These are phyloP conservation scores for Monosporascus sp. DNA, from an alignment of 2,329 filamentous ascomycete species.

Conservation along the genomic window DNA sequence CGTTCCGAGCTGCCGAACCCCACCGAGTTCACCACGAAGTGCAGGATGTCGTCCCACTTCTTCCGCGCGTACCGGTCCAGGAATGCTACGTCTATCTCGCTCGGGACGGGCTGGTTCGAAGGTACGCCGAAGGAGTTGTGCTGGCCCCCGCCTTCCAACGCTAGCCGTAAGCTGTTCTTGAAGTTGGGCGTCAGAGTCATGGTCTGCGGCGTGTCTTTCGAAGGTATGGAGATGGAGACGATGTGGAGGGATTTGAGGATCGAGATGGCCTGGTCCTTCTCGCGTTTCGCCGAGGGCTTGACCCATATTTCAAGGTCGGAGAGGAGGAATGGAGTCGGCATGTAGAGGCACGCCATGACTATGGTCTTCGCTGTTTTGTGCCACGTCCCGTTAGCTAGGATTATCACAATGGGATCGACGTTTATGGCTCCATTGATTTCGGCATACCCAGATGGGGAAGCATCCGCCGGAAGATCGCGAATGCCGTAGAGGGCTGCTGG, in stretches of 20 bases:
- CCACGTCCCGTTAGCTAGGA: constrained; percentile 1
- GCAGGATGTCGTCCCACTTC: constrained; percentile 94
- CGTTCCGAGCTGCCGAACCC: constrained; percentile 38
- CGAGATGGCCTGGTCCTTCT: constrained; percentile 78
- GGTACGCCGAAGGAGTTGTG: constrained; percentile 90
- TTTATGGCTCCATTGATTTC: too few relatives aligned
- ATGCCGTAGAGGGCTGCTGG: constrained; percentile 88
- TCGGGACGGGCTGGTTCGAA: constrained; percentile 56
- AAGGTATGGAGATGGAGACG: constrained; percentile 57
- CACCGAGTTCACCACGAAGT: constrained; percentile 84
- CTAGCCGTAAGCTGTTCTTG: constrained; percentile 73
- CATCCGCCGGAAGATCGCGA: constrained; percentile 97
- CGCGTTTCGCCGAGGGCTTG: constrained; percentile 56
- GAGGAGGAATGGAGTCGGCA: constrained; percentile 73
- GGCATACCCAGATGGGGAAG: constrained; percentile 74
- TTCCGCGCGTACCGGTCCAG: constrained; percentile 80
- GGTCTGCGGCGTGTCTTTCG: constrained; percentile 59
- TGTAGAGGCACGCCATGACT: constrained; percentile 92
- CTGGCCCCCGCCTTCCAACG: constrained; percentile 78
- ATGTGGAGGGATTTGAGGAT: constrained; percentile 85
- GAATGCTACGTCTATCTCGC: constrained; percentile 61
- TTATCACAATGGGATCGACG: not conserved
- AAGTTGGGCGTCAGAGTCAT: constrained; percentile 79
- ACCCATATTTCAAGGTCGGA: constrained; percentile 83
- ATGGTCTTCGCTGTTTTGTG: constrained; percentile 71